Percentiles rank a stretch among this genome's conserved stretches.
Conservation (phyloP, 176 grass and related monocot genomes). For the Chrysopogon serrulatus region DNA sequence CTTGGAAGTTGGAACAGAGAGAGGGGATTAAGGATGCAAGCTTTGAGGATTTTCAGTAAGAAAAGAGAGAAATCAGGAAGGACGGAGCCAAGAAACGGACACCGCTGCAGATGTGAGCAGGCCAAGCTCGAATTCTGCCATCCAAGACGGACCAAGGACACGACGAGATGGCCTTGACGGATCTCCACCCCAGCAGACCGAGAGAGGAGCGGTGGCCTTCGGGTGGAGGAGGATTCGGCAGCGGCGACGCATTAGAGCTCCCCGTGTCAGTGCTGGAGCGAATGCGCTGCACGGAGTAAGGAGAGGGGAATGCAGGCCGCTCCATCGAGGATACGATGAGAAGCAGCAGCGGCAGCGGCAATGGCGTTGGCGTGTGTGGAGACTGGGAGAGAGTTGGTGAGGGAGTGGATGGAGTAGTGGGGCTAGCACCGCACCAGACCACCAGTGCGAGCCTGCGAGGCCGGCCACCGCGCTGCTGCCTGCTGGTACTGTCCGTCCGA, state of each 20-base stretch:
- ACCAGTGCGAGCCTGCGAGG: background rate
- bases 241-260: background rate
- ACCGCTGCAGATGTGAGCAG: background rate
- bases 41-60: background rate
- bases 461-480: background rate
- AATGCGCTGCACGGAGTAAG: background rate
- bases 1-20: conserved; percentile 2
- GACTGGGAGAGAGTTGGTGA: background rate
- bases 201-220: background rate
- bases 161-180: background rate
- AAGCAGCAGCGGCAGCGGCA: background rate
- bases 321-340: background rate
- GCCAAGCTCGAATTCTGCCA: background rate
- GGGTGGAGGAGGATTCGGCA: conserved; percentile 5
- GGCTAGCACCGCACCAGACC: background rate
- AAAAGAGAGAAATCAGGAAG: background rate
- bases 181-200: background rate
- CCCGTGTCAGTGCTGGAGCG: background rate
- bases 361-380: background rate
- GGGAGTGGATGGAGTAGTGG: background rate
- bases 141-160: background rate
- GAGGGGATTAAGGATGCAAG: background rate
- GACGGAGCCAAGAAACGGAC: background rate
- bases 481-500: background rate
- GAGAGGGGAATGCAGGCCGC: background rate